Percentiles rank a stretch among this genome's conserved stretches.
phyloP scores from a whole-genome alignment of 1,139 yeast species.

The Diutina sp. region DNA sequence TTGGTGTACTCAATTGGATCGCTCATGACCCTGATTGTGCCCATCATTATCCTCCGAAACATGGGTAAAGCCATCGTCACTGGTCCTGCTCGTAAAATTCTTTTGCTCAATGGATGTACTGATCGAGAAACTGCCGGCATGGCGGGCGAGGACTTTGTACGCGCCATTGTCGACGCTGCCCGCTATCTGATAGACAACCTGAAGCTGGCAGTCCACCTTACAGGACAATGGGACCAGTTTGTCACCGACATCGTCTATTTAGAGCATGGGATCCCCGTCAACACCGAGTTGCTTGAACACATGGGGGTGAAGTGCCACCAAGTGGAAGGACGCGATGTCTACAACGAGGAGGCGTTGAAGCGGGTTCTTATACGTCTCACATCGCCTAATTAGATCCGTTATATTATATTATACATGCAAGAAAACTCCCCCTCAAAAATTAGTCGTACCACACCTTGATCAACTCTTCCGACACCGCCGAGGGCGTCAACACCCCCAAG shows the following conservation, averaged over 20 bases:
- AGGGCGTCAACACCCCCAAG: slow-evolving; percentile 90
- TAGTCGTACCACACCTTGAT: slow-evolving; percentile 96
- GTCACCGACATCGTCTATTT: slow-evolving; percentile 48
- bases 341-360: background rate
- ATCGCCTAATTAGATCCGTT: background rate
- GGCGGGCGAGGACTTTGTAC: slow-evolving; percentile 45
- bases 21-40: slow-evolving; percentile 74
- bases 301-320: slow-evolving; percentile 35
- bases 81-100: slow-evolving; percentile 18
- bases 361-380: background rate
- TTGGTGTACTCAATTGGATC: slow-evolving; percentile 79
- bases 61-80: slow-evolving; percentile 47
- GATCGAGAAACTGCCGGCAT: slow-evolving; percentile 72
- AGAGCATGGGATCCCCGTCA: slow-evolving; percentile 36
- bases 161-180: slow-evolving; percentile 39
- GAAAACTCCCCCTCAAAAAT: background rate
- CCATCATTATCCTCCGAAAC: slow-evolving; percentile 63
- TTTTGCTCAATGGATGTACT: slow-evolving; percentile 55
- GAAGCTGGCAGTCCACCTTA: slow-evolving; percentile 4
- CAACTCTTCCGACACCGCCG: slow-evolving; percentile 94
- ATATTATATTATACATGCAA: background rate
- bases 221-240: slow-evolving; percentile 23
- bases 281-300: slow-evolving; percentile 18
- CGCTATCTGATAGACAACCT: slow-evolving; percentile 18
- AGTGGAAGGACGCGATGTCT: slow-evolving; percentile 16